Conservation (phyloP, 306 rosid species). For the Carpinus fangiana region DNA sequence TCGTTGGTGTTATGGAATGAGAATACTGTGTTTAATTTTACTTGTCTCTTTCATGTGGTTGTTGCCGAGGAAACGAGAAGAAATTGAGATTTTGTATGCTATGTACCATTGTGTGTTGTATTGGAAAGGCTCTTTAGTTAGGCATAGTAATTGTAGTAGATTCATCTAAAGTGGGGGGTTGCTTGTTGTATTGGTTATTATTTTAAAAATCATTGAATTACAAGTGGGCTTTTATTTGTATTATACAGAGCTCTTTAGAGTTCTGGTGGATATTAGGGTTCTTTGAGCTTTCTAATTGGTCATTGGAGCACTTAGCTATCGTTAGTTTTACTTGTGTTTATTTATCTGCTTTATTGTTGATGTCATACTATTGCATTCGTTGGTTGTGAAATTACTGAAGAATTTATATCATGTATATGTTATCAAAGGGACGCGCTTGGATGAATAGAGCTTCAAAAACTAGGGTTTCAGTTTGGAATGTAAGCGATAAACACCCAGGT, state of each 20-base stretch:
- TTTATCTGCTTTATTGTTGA: neutral
- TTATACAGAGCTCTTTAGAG: no score
- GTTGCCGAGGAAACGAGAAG: neutral
- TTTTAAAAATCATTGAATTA: neutral
- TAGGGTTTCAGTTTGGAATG: conserved; percentile 52
- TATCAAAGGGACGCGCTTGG: conserved; percentile 74
- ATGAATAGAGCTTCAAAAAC: conserved; percentile 58
- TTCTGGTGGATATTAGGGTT: neutral
- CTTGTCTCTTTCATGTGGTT: neutral
- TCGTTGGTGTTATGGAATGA: neutral
- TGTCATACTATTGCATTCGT: neutral
- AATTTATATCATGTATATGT: neutral
- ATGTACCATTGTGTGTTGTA: neutral
- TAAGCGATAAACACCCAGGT: conserved; percentile 70
- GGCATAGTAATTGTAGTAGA: neutral
- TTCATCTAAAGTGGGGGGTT: neutral
- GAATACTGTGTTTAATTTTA: neutral
- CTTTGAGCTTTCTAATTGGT: neutral
- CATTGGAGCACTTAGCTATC: neutral
- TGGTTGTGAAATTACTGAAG: conserved; percentile 12
- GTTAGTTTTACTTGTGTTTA: neutral
- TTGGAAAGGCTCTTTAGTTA: neutral
- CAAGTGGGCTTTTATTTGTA: neutral
- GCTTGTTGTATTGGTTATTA: neutral
- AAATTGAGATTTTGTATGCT: neutral